Percentiles rank a stretch among this genome's conserved stretches.
Conservation (phyloP, 2,329 filamentous ascomycete species). For the Coniochaeta prunicola region DNA sequence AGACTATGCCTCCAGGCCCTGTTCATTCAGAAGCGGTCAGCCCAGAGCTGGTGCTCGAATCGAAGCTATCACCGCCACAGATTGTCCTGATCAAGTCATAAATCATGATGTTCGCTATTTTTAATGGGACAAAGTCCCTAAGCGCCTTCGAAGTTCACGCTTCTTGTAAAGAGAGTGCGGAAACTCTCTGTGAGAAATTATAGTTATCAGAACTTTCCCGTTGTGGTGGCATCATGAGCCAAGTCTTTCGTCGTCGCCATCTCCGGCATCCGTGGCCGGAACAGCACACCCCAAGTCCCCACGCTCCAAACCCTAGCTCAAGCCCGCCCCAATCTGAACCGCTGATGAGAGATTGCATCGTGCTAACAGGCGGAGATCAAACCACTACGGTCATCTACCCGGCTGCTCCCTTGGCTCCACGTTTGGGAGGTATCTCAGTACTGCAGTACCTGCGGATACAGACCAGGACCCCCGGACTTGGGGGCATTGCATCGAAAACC, state of each 20-base stretch:
- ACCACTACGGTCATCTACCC: slow-evolving; percentile 5
- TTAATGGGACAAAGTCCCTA: neutral
- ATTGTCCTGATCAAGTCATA: neutral
- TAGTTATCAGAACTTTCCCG: too few relatives aligned
- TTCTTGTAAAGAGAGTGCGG: neutral
- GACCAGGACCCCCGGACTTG: neutral
- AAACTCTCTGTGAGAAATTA: neutral
- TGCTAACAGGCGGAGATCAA: slow-evolving; percentile 14
- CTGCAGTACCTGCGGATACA: neutral
- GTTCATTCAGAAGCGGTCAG: neutral
- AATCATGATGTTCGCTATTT: neutral
- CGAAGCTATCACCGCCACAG: neutral
- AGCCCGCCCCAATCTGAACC: neutral
- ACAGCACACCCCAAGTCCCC: neutral
- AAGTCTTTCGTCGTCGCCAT: neutral
- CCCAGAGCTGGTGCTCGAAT: neutral
- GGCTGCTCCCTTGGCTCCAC: neutral
- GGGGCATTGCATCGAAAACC: neutral
- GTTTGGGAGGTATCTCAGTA: neutral
- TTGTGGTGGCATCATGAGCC: too few relatives aligned
- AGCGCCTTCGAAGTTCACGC: neutral
- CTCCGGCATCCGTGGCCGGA: neutral
- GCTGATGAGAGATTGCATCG: slow-evolving; percentile 7
- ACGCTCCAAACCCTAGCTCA: neutral
- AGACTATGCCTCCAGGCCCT: too few relatives aligned